A percentile compares a stretch with the other conserved stretches of the same genome.
phyloP scores from a whole-genome alignment of 345 rosid genomes.

The Cardamine occulta region DNA sequence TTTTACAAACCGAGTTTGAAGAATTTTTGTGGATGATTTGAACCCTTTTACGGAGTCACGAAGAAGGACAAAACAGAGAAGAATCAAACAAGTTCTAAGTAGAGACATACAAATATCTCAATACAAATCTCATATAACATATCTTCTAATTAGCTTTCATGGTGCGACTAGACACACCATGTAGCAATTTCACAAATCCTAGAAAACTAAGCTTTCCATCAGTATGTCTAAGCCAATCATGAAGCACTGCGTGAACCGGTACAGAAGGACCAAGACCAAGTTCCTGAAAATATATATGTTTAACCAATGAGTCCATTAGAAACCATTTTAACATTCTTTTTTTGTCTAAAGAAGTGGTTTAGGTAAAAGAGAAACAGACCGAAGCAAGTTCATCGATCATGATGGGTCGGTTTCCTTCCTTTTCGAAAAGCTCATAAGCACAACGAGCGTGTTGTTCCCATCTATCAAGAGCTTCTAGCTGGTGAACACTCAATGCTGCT shows the following conservation, averaged over 20 bases:
- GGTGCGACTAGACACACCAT: slow-evolving; percentile 75
- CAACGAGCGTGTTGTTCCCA: slow-evolving; percentile 92
- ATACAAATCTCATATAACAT: slow-evolving; percentile 35
- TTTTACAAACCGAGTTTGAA: neutral
- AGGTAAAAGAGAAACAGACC: slow-evolving; percentile 37
- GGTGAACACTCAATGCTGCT: slow-evolving; percentile 84
- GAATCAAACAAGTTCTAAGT: neutral
- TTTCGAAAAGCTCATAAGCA: slow-evolving; percentile 93
- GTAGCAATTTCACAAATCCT: slow-evolving; percentile 87
- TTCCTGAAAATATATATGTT: slow-evolving; percentile 57
- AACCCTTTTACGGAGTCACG: neutral
- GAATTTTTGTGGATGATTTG: neutral
- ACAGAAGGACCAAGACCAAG: slow-evolving; percentile 88
- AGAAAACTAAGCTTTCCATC: slow-evolving; percentile 97
- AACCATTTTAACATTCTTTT: neutral
- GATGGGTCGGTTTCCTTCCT: slow-evolving; percentile 91
- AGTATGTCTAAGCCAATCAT: slow-evolving; percentile 92
- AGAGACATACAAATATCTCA: slow-evolving; percentile 31
- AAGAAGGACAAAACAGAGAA: neutral
- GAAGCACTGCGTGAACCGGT: slow-evolving; percentile 88
- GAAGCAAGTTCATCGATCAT: slow-evolving; percentile 92
- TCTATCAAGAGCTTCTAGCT: slow-evolving; percentile 84
- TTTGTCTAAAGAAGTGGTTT: neutral
- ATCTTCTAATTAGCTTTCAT: slow-evolving; percentile 57
- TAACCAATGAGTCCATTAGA: neutral